These are phyloP conservation scores for Penicillium samsonianum DNA, from an alignment of 495 filamentous ascomycete species.

Conservation along the genomic window DNA sequence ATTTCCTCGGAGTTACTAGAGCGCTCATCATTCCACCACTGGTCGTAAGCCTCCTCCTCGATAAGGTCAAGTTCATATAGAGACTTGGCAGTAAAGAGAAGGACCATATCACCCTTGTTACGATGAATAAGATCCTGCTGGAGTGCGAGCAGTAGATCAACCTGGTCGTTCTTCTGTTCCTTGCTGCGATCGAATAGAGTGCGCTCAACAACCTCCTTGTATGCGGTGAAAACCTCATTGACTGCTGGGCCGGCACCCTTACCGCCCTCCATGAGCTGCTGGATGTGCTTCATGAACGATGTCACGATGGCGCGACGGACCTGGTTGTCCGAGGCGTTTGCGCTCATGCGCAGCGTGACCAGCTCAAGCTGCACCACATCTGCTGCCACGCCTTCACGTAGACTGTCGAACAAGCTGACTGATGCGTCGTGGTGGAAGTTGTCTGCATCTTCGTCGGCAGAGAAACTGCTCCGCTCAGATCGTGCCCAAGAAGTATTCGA, in stretches of 20 bases:
- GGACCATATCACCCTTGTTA: conserved; percentile 61
- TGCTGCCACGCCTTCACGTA: conserved; percentile 71
- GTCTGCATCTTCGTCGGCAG: conserved; percentile 60
- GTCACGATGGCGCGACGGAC: conserved; percentile 83
- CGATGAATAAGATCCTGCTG: conserved; percentile 74
- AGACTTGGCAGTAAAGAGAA: conserved; percentile 75
- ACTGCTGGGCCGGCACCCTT: conserved; percentile 65
- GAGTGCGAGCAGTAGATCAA: conserved; percentile 77
- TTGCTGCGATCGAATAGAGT: conserved; percentile 59
- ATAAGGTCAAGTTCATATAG: conserved; percentile 82
- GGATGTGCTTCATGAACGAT: conserved; percentile 79
- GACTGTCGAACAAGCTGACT: conserved; percentile 76
- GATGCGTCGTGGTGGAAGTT: conserved; percentile 89
- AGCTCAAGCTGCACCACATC: conserved; percentile 89
- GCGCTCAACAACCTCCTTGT: conserved; percentile 59
- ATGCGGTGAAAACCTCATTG: conserved; percentile 55
- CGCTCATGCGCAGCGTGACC: conserved; percentile 81
- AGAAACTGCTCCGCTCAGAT: conserved; percentile 56
- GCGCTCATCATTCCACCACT: conserved; percentile 81
- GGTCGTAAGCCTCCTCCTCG: conserved; percentile 83
- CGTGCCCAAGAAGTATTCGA: conserved; percentile 48
- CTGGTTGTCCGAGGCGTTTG: conserved; percentile 83
- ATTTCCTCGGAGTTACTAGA: conserved; percentile 65
- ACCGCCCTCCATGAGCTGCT: conserved; percentile 66
- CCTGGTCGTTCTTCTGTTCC: conserved; percentile 68